Base-by-base conservation (phyloP, 495 filamentous ascomycete genomes). In the Talaromyces trachyspermus region DNA sequence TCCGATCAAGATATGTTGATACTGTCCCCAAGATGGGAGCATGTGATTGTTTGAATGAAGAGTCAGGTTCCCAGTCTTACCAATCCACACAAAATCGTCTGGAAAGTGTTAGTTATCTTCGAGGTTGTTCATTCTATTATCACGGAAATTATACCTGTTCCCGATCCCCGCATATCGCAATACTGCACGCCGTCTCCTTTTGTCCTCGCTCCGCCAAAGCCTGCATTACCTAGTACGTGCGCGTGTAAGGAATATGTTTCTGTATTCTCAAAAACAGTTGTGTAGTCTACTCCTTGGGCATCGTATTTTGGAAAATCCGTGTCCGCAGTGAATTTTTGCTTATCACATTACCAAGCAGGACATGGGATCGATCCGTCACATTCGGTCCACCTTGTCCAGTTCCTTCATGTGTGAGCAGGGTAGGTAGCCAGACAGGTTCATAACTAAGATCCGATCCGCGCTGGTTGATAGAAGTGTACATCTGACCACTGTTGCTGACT, bases 381-480 rank as follows among this genome's bases (percentile, higher is more conserved):
- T 33, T 36, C 14, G 35, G 38, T 9, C 49, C 17, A 18, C 27
- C 18, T 39, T 36, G 41, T 49, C 57, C 22, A 23, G 37, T 49
- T 51, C 10, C 22, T 5, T 43, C 32, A 33, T 33, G 30, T 6
- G 30, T 33, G 10, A 33, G 30, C 8, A 33, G 12, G n/a, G 37
- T 10, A 39, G 37, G 37, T 39, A 39, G 17, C 37, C 17, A 39
- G 17, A 39, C 20, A 23, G 37, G 20, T 0, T 10, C 10, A 9
- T 39, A 39, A 19, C 37, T 39, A 6, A 33, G 30, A 33, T 33
- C 30, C 1, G 30, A 41, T 23, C 58, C 53, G 2, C 60, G 55
- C n/a, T 51, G 36, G 49, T 65, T 63, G 46, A 50, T 61, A 12
- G 39, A 63, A 2, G 53, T 58, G 10, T 14, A 43, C 10, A 38